Evolutionary conservation across 176 grass and related monocot genomes (phyloP).

Genomic region (Carex parvula): DNA sequence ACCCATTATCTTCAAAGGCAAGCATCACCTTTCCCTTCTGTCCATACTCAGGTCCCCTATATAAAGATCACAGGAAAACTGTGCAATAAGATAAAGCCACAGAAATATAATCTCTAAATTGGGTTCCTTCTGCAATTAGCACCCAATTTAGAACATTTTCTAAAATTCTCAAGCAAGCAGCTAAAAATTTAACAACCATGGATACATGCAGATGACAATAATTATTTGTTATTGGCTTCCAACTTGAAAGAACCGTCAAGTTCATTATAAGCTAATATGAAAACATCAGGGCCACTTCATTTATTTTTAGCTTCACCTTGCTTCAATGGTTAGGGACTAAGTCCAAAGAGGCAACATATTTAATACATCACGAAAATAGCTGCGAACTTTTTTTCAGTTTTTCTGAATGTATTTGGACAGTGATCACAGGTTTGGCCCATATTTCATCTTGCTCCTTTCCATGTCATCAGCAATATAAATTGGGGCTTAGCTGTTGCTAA

Average conservation of each 20-base stretch:
- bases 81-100: constrained; percentile 17
- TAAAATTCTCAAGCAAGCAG: neutral
- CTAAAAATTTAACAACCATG: neutral
- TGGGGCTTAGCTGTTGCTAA: neutral
- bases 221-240: neutral
- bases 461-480: neutral
- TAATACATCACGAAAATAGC: neutral
- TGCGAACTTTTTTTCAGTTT: neutral
- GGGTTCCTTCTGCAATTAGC: neutral
- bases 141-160: neutral
- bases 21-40: constrained; percentile 78
- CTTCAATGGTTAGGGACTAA: neutral
- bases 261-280: neutral
- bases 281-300: neutral
- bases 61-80: constrained; percentile 11
- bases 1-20: constrained; percentile 85
- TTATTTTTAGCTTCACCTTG: neutral
- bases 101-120: neutral
- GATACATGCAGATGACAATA: neutral
- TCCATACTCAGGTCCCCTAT: constrained; percentile 83
- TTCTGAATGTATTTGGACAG: neutral
- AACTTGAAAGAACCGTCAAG: constrained; percentile 7
- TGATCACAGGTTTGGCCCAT: neutral
- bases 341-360: neutral
- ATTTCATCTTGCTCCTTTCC: neutral